These are phyloP conservation scores for Rhodotorula sp. DNA, from an alignment of 1,284 basidiomycete species.

Conservation along the genomic window DNA sequence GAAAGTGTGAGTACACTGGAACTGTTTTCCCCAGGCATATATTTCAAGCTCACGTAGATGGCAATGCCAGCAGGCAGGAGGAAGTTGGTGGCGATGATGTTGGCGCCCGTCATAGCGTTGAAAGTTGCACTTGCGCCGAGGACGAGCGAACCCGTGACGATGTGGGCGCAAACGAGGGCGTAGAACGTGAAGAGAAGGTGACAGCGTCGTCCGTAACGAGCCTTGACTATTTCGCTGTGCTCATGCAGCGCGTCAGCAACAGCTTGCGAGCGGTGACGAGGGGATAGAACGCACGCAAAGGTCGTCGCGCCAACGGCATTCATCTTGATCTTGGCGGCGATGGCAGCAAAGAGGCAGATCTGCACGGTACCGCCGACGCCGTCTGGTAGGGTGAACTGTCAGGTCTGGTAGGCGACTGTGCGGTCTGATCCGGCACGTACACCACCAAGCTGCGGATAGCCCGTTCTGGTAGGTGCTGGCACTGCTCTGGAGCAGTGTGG, in stretches of 20 bases:
- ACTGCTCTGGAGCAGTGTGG: slow-evolving; percentile 60
- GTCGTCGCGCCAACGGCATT: slow-evolving; percentile 62
- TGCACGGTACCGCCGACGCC: slow-evolving; percentile 57
- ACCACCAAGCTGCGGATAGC: slow-evolving; percentile 68
- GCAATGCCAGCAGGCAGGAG: slow-evolving; percentile 65
- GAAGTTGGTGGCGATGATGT: slow-evolving; percentile 73
- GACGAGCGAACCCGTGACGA: slow-evolving; percentile 34
- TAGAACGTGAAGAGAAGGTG: slow-evolving; percentile 79
- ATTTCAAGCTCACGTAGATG: slow-evolving; percentile 44
- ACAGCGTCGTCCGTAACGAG: slow-evolving; percentile 70
- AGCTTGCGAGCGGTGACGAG: too few relatives aligned
- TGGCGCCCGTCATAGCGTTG: slow-evolving; percentile 71
- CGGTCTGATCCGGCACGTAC: too few relatives aligned
- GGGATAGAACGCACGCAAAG: slow-evolving; percentile 28
- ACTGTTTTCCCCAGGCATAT: neutral
- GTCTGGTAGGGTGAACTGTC: too few relatives aligned
- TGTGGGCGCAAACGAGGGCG: slow-evolving; percentile 68
- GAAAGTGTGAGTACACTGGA: neutral
- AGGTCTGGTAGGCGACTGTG: too few relatives aligned
- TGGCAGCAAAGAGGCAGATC: slow-evolving; percentile 63
- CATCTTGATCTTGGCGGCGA: slow-evolving; percentile 60
- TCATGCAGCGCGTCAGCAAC: neutral
- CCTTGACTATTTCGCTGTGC: slow-evolving; percentile 61
- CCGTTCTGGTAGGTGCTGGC: slow-evolving; percentile 72
- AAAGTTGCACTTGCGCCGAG: slow-evolving; percentile 67